Conservation (phyloP, 1,284 basidiomycete species). For the Gymnopus androsaceus region DNA sequence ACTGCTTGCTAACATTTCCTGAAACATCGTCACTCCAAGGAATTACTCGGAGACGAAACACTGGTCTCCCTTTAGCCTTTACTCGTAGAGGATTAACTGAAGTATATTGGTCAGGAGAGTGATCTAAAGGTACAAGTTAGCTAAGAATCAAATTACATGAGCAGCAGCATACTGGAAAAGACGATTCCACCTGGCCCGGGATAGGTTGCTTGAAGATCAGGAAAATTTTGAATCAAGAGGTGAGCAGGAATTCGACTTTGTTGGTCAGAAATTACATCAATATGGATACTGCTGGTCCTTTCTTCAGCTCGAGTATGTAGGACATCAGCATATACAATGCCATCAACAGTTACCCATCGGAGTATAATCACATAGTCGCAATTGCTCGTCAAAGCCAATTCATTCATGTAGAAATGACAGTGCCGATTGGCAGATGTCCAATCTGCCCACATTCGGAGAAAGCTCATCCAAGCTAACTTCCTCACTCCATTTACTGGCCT, state of each 20-base stretch:
- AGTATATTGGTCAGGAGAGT: neutral
- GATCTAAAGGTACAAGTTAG: neutral
- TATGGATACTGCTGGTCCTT: conserved; percentile 12
- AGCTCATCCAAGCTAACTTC: conserved; percentile 27
- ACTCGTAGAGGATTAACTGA: neutral
- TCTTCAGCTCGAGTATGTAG: neutral
- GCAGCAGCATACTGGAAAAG: neutral
- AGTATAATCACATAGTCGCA: conserved; percentile 26
- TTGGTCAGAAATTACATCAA: neutral
- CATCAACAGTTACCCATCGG: conserved; percentile 24
- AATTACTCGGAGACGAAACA: conserved; percentile 1
- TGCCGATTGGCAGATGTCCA: conserved; percentile 17
- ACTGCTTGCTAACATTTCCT: conserved; percentile 33
- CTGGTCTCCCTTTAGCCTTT: neutral
- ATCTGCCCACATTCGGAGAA: conserved; percentile 37
- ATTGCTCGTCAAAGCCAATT: conserved; percentile 21
- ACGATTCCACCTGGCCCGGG: neutral
- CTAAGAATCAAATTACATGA: neutral
- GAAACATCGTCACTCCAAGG: conserved; percentile 28
- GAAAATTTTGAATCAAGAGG: neutral
- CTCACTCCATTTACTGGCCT: conserved; percentile 31
- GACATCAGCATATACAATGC: conserved; percentile 16
- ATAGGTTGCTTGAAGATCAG: neutral
- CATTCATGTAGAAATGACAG: conserved; percentile 29
- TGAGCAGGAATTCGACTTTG: neutral